Evolutionary conservation across 1,284 basidiomycete species (phyloP).

Genomic region (Ganoderma resinaceum): DNA sequence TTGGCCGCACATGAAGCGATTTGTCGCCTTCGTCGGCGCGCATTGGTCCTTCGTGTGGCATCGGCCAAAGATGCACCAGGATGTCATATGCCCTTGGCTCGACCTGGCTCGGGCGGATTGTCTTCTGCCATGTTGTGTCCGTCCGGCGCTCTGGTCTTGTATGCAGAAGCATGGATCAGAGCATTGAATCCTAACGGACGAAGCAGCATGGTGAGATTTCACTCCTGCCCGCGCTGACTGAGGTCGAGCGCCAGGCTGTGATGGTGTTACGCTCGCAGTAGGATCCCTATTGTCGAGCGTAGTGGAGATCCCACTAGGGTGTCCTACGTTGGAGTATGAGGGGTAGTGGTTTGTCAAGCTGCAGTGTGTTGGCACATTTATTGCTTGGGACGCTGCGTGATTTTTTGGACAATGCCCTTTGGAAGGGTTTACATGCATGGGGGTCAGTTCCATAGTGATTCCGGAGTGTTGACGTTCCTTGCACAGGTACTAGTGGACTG

Average conservation of each 20-base stretch:
- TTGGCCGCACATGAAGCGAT: background rate
- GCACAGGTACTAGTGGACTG: too few species aligned
- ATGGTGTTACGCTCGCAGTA: too few species aligned
- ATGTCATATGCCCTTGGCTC: background rate
- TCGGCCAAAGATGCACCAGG: background rate
- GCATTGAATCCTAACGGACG: too few species aligned
- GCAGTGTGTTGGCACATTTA: background rate
- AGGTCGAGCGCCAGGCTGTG: too few species aligned
- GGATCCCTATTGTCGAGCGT: too few species aligned
- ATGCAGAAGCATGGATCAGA: background rate
- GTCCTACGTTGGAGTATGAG: conserved; percentile 4
- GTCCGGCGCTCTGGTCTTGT: background rate
- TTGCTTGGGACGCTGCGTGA: background rate
- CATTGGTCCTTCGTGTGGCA: background rate
- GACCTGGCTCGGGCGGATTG: background rate
- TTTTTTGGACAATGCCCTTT: background rate
- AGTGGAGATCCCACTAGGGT: background rate
- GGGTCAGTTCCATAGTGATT: background rate
- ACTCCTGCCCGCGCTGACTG: background rate
- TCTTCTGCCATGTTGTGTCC: background rate
- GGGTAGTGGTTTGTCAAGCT: background rate
- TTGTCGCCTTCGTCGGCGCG: background rate
- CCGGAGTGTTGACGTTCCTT: too few species aligned
- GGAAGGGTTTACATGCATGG: background rate
- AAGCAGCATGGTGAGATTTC: too few species aligned